Evolutionary conservation across 2,329 filamentous ascomycete genomes (phyloP).

Genomic region (Aureobasidium subglaciale): DNA sequence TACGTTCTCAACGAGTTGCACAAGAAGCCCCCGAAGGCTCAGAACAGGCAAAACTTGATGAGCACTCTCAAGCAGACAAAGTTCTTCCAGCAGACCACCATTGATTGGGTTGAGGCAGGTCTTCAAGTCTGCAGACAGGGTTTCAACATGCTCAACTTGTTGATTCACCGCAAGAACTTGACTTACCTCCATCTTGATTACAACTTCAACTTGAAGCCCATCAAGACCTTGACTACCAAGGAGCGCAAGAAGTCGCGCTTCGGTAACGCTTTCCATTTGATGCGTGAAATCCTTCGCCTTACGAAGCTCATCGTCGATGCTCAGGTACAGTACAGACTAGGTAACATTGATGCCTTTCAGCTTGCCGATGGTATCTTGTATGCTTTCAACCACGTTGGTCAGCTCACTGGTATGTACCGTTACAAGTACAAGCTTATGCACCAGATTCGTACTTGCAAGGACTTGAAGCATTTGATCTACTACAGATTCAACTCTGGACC

Average conservation of each 20-base stretch:
- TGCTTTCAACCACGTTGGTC: constrained; percentile 97
- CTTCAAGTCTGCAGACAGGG: constrained; percentile 96
- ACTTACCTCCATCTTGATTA: constrained; percentile 98
- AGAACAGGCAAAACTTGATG: constrained; percentile 89
- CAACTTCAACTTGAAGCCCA: constrained; percentile 98
- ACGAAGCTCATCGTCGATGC: constrained; percentile 98
- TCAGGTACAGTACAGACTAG: constrained; percentile 93
- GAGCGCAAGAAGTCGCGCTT: constrained; percentile 99
- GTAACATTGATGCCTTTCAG: constrained; percentile 98
- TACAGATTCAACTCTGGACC: constrained; percentile 97
- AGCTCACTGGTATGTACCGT: constrained; percentile 97
- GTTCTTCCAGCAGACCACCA: constrained; percentile 98
- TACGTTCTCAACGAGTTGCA: constrained; percentile 95
- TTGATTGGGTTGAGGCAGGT: constrained; percentile 98
- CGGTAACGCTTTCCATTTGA: constrained; percentile 96
- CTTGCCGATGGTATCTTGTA: constrained; percentile 98
- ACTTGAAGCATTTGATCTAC: constrained; percentile 97
- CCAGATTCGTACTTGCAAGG: constrained; percentile 97
- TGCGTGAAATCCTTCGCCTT: constrained; percentile 92
- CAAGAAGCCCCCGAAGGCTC: constrained; percentile 88
- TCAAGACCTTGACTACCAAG: constrained; percentile 97
- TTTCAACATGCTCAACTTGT: constrained; percentile 97
- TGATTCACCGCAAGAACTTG: constrained; percentile 97
- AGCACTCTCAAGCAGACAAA: constrained; percentile 90
- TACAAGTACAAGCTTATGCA: constrained; percentile 99